Evolutionary conservation across 495 filamentous ascomycete genomes (phyloP), one percentile per base, ranked within the genome.

Genomic region (Bacidia rubella): DNA sequence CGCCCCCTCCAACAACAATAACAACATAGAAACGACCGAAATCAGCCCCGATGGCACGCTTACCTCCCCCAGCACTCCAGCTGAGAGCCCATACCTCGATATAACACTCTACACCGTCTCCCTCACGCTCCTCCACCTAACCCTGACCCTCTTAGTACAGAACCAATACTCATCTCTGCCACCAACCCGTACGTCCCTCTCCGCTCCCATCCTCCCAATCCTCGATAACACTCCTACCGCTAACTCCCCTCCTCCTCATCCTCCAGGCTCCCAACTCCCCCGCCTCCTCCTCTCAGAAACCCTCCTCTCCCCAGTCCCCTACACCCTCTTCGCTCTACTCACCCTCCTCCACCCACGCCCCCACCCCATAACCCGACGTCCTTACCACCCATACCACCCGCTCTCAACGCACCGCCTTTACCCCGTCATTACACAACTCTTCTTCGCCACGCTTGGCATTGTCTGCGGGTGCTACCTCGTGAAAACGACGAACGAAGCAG

Each of bases 91-190:
- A 3, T 60, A 74, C 47, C 57, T 75, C 54, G 73, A 76, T 58
- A 72, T 72, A 40, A 21, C 71, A 2, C 63, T 77, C 24, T 70
- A 80, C 24, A 77, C 81, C 10, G 57, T 81, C 3, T 84, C 83
- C 40, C 69, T 96, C 58, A 74, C 79, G 17, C 87, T 87, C 70
- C 72, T 95, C 23, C 86, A 95, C 65, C 80, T 93, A 58, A 89
- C 87, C 1, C 74, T 98, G 23, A 87, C 92, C 57, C 85, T 90
- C 47, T 72, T 96, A n/a, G 86, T 93, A 5, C 85, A 90, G 47
- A 80, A 90, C 64, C 93, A 97, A 70, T 97, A 95, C 62, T 78
- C 82, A 10, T 74, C 83, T 60, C 25, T 68, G 82, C 58, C 68
- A 79, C 57, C 85, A 76, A 64, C 60, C 73, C 22, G 70, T 80